Conservation (phyloP, 1,284 basidiomycete genomes). For the Microstroma glucosiphilum region DNA sequence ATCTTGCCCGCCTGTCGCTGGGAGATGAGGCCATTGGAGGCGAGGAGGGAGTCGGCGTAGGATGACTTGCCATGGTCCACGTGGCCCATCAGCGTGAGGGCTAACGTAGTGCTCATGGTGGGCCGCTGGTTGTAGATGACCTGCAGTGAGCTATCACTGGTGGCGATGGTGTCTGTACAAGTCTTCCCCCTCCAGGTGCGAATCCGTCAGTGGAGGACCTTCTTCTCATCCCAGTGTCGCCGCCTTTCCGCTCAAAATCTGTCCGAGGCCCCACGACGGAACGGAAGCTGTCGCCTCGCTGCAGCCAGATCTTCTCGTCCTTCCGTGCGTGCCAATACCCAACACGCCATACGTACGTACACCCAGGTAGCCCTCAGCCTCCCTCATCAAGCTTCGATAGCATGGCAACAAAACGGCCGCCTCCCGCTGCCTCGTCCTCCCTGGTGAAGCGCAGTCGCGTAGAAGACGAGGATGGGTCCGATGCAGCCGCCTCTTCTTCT, state of each 20-base stretch:
- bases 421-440: slow-evolving; percentile 24
- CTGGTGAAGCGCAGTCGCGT: slow-evolving; percentile 40
- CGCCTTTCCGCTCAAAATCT: too few species aligned
- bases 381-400: too few species aligned
- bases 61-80: slow-evolving; percentile 54
- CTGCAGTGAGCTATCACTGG: too few species aligned
- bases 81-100: slow-evolving; percentile 48
- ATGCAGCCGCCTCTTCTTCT: slow-evolving; percentile 6
- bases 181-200: too few species aligned
- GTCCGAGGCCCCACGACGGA: too few species aligned
- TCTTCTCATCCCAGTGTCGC: too few species aligned
- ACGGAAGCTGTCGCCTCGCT: too few species aligned
- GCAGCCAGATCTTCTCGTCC: not conserved
- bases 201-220: too few species aligned
- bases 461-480: slow-evolving; percentile 21
- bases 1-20: slow-evolving; percentile 90
- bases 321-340: not conserved
- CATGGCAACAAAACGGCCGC: slow-evolving; percentile 44
- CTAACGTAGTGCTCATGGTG: not conserved
- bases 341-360: too few species aligned
- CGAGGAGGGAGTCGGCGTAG: slow-evolving; percentile 88
- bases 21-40: slow-evolving; percentile 97
- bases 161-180: too few species aligned
- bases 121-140: too few species aligned
- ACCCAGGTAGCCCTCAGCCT: too few species aligned